Base-by-base conservation (phyloP, 306 rosid species). In the Acacia confusa region DNA sequence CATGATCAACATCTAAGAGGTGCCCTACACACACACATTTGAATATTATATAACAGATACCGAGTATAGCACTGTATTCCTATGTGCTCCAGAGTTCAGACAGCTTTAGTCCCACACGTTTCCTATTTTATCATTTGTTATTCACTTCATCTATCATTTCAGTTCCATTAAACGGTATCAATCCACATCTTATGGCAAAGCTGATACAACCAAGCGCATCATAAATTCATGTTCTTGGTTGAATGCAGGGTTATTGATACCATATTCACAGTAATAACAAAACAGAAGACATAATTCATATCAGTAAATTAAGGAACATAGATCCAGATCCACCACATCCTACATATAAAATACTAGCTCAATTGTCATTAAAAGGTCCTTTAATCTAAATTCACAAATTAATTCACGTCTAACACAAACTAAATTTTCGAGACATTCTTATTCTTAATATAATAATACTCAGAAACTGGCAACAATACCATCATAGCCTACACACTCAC, bases 261-360 rank as follows among this genome's bases (percentile, higher is more conserved):
- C 25, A 30, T 6, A 25, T 27, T 43, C 30, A 43, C 12, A 11
- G 45, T 76, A 43, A 43, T 43, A 9, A 14, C 45, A 43, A 43
- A 43, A 43, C 45, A 43, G 45, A 9, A 43, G 13, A 43, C 45
- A 43, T 43, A 43, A 9, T 2, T 43, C 12, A 10, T 43, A 9
- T 43, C 45, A 43, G 45, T 43, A 43, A 43, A 76, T 16, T 44
- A 45, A 27, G 61, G 16, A 61, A 77, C 53, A 24, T 45, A 63
- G 41, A 61, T 64, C 60, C 25, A 63, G 41, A 61, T 64, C 60
- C 25, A 75, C 60, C 32, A 9, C n/a, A 76, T 76, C 17, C 79
- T 75, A 58, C 25, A 27, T 3, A 75, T 44, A 28, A 65, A 19
- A 22, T 38, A 73, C 77, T 73, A 50, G 64, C 20, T 73, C 27